Conservation (phyloP, 208 protist genomes). For the Trypanosomatidae sp. region DNA sequence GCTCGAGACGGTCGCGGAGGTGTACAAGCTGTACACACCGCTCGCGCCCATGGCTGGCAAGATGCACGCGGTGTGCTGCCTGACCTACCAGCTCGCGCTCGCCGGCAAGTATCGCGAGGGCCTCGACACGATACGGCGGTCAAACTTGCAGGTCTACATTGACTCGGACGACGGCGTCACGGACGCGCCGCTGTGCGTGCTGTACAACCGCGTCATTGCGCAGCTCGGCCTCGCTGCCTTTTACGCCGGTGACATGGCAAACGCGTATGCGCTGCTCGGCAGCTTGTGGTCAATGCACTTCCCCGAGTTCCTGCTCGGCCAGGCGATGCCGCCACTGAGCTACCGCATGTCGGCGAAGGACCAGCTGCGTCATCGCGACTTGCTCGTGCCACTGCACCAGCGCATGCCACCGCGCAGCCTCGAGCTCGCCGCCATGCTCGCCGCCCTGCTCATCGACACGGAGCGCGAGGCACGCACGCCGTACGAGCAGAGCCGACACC, state of each 20-base stretch:
- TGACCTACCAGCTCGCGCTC: constrained; percentile 73
- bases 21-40: constrained; percentile 26
- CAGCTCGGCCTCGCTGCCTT: constrained; percentile 78
- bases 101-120: constrained; percentile 56
- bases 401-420: constrained; percentile 50
- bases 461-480: constrained; percentile 65
- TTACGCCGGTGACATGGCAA: constrained; percentile 31
- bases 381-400: constrained; percentile 35
- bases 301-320: constrained; percentile 47
- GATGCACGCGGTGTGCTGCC: constrained; percentile 28
- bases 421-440: constrained; percentile 66
- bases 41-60: constrained; percentile 15
- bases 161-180: constrained; percentile 1
- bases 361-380: constrained; percentile 41
- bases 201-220: constrained; percentile 68
- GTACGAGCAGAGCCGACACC: constrained; percentile 51
- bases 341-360: constrained; percentile 19
- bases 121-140: constrained; percentile 58
- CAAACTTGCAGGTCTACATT: constrained; percentile 22
- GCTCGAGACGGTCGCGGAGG: constrained; percentile 30
- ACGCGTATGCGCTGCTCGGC: constrained; percentile 50
- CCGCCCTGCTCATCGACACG: constrained; percentile 57
- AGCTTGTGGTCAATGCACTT: constrained; percentile 34
- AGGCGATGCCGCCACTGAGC: constrained; percentile 24
- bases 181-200: constrained; percentile 23